Base-by-base conservation (phyloP, 2,329 filamentous ascomycete species). In the Phialophora chinensis region DNA sequence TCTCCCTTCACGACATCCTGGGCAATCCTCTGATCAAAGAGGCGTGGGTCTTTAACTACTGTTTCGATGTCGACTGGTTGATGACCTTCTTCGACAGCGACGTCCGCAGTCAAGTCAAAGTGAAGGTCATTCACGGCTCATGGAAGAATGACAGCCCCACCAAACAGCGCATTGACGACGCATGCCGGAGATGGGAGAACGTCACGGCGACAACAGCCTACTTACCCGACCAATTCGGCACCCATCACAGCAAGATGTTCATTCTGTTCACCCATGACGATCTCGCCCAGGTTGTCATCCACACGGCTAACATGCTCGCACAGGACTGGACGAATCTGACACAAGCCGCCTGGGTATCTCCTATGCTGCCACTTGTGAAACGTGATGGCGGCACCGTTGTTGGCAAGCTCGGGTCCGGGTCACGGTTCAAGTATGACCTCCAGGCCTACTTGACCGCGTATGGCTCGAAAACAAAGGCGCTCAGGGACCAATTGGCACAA, bases 261-360 rank as follows among this genome's bases (percentile, higher is more conserved):
- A 81, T 96, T n/a, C 78, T 96, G 3, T 82, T 96, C 68, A 86
- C 91, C 4, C 88, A 91, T 75, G 92, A 96, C 74, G 87, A 90
- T 68, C 86, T 84, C 0, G 91, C 90, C 0, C 90, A 96, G 55
- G 81, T 97, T 5, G 79, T 96, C 63, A 93, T 97, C 33, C 91
- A 96, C 72, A 97, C 93, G 0, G 92, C 93, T 20, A 97, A 97
- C 72, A 92, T 96, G 90, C 94, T 96, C n/a, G 75, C 84, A 3
- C 88, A 89, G 63, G 93, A 97, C 76, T 97, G 93, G 93, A 85
- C 83, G 1, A 95, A 95, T 72, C 91, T 96, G 90, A 91, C 89
- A 0, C 92, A 97, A 76, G 92, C 87, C 1, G 86, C 91, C 4
- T 97, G 93, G 93, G 83, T 80, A 58, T 94, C 91, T 0, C 91